Evolutionary conservation across 129 eudicot genomes (phyloP).

Genomic region (Flaveria trinervia): DNA sequence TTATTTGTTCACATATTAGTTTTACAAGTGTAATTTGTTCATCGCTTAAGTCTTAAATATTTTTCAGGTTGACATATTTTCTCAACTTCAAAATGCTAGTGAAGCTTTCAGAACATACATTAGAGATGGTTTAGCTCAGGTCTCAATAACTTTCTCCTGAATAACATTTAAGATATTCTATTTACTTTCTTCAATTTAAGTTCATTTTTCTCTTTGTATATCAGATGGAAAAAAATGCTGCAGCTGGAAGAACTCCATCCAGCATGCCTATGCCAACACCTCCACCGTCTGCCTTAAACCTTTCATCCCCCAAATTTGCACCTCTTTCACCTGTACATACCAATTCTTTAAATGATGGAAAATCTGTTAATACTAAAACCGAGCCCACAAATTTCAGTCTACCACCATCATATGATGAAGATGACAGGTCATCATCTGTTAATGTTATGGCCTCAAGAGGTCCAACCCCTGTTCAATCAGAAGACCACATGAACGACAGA

Average conservation of each 20-base stretch:
- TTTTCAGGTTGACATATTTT: constrained; percentile 87
- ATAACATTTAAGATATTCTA: not conserved
- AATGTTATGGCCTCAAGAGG: constrained; percentile 49
- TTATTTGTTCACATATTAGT: not conserved
- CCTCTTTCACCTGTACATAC: constrained; percentile 88
- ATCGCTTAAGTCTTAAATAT: not conserved
- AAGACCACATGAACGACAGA: constrained; percentile 70
- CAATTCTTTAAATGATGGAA: constrained; percentile 57
- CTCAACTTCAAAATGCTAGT: constrained; percentile 97
- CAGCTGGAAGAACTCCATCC: constrained; percentile 99
- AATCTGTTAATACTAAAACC: constrained; percentile 43
- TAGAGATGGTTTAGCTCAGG: constrained; percentile 99
- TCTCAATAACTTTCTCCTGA: constrained; percentile 23
- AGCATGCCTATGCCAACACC: constrained; percentile 94
- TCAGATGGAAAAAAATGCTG: constrained; percentile 99
- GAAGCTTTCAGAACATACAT: constrained; percentile 98
- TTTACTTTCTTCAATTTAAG: not conserved
- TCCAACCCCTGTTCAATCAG: constrained; percentile 47
- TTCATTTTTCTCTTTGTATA: not conserved
- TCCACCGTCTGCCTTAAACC: constrained; percentile 77
- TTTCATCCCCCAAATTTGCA: constrained; percentile 79
- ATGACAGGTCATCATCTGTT: constrained; percentile 36
- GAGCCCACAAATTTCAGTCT: constrained; percentile 82
- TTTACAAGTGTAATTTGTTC: not conserved
- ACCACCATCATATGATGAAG: constrained; percentile 80